Percentiles rank a stretch among this genome's conserved stretches.
Conservation (phyloP, 345 rosid genomes). For the Arabis alpina region DNA sequence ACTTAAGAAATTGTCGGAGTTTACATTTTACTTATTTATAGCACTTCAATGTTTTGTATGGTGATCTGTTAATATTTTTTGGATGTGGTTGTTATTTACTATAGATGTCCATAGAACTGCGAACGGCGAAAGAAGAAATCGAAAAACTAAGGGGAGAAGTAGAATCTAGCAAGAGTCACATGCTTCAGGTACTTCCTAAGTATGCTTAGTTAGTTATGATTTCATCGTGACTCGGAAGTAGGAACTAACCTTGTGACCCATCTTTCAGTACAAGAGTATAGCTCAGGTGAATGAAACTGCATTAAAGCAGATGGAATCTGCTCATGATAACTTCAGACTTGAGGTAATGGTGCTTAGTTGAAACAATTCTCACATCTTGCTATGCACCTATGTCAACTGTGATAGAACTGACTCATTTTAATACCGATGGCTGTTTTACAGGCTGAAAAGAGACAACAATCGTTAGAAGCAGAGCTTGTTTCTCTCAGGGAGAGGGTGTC, state of each 20-base stretch:
- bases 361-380: slow-evolving; percentile 20
- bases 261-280: slow-evolving; percentile 87
- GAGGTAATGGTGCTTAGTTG: slow-evolving; percentile 54
- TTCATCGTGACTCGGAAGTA: slow-evolving; percentile 20
- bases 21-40: slow-evolving; percentile 24
- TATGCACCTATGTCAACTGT: slow-evolving; percentile 23
- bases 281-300: slow-evolving; percentile 93
- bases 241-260: slow-evolving; percentile 27
- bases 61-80: slow-evolving; percentile 31
- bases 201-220: slow-evolving; percentile 11
- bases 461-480: slow-evolving; percentile 71
- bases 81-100: slow-evolving; percentile 32
- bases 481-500: slow-evolving; percentile 73
- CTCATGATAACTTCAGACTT: slow-evolving; percentile 78
- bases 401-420: slow-evolving; percentile 14
- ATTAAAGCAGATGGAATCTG: slow-evolving; percentile 87
- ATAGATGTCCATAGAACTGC: slow-evolving; percentile 59
- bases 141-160: slow-evolving; percentile 78
- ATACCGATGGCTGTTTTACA: slow-evolving; percentile 36
- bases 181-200: slow-evolving; percentile 75
- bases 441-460: slow-evolving; percentile 72
- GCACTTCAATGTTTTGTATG: slow-evolving; percentile 12
- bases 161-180: slow-evolving; percentile 81
- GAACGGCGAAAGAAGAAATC: slow-evolving; percentile 64
- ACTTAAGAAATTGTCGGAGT: slow-evolving; percentile 6